Evolutionary conservation across 2,329 filamentous ascomycete species (phyloP).

Genomic region (Canariomyces notabilis): DNA sequence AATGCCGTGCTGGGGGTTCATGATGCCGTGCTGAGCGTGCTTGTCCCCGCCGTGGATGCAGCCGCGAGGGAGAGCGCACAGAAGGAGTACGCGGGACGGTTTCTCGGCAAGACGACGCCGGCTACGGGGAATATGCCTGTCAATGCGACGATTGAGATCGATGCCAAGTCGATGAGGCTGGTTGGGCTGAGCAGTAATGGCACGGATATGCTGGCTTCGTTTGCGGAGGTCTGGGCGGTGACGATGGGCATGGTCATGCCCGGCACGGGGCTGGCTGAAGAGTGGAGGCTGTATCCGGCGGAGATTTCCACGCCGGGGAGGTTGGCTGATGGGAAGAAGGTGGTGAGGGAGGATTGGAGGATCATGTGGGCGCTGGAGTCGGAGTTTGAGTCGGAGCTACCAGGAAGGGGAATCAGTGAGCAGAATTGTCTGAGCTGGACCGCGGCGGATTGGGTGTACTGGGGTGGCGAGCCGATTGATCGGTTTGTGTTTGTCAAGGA

Average conservation of each 20-base stretch:
- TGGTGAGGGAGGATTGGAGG: slow-evolving; percentile 21
- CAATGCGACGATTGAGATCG: slow-evolving; percentile 11
- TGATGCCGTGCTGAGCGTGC: slow-evolving; percentile 13
- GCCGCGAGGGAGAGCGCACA: slow-evolving; percentile 15
- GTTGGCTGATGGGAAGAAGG: slow-evolving; percentile 4
- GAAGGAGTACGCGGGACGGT: slow-evolving; percentile 13
- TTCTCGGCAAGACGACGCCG: slow-evolving; percentile 3
- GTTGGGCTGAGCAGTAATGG: slow-evolving; percentile 11
- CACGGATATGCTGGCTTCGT: slow-evolving; percentile 13
- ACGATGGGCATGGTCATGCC: slow-evolving; percentile 15
- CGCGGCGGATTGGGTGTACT: slow-evolving; percentile 23
- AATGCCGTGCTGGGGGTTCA: slow-evolving; percentile 13
- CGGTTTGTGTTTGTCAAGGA: slow-evolving; percentile 22
- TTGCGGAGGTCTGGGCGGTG: slow-evolving; percentile 13
- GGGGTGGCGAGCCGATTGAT: slow-evolving; percentile 21
- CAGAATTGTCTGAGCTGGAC: slow-evolving; percentile 21
- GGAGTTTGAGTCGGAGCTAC: slow-evolving; percentile 12
- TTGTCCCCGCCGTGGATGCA: slow-evolving; percentile 19
- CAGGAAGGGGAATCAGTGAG: slow-evolving; percentile 15
- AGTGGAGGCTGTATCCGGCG: slow-evolving; percentile 13
- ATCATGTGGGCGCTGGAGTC: slow-evolving; percentile 15
- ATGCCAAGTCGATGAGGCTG: slow-evolving; percentile 6
- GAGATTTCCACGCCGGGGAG: slow-evolving; percentile 2
- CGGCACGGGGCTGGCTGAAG: neutral
- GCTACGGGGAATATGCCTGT: slow-evolving; percentile 1